These are phyloP conservation scores for Suillus luteus DNA, from an alignment of 768 basidiomycete species.

Conservation along the genomic window DNA sequence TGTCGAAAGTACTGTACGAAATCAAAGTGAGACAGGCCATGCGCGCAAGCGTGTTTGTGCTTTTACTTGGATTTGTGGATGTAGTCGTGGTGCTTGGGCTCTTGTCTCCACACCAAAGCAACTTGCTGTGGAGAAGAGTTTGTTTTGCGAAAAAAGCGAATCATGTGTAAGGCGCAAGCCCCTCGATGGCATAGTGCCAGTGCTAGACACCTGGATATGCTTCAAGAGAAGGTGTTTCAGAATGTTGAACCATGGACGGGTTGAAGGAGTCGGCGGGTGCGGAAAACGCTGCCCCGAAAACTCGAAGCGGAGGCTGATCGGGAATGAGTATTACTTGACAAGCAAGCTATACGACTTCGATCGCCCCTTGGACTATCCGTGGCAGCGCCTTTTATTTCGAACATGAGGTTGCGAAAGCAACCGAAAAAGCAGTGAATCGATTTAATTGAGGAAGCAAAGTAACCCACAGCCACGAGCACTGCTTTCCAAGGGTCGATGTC, in stretches of 20 bases:
- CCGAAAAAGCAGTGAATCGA: not conserved
- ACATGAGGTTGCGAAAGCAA: not conserved
- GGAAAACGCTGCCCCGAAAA: slow-evolving; percentile 1
- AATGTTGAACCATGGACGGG: not conserved
- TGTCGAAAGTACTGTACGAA: not conserved
- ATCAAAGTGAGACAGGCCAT: too few species aligned
- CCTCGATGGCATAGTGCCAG: not conserved
- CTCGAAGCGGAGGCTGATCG: not conserved
- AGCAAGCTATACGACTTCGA: slow-evolving; percentile 1
- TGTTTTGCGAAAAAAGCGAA: not conserved
- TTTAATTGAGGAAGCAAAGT: not conserved
- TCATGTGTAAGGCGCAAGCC: not conserved
- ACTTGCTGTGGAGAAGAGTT: not conserved
- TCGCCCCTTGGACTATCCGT: not conserved
- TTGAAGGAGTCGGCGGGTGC: slow-evolving; percentile 4
- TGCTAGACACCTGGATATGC: not conserved
- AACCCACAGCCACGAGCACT: not conserved
- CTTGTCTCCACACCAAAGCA: not conserved
- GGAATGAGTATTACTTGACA: not conserved
- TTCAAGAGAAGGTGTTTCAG: not conserved
- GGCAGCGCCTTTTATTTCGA: not conserved
- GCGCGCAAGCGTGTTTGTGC: not conserved
- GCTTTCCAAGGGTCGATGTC: not conserved
- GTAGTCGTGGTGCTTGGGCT: not conserved
- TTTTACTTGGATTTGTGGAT: too few species aligned